Evolutionary conservation across 23 red algal species (phyloP).

Genomic region (Cyanidiococcus yangmingshanensis): DNA sequence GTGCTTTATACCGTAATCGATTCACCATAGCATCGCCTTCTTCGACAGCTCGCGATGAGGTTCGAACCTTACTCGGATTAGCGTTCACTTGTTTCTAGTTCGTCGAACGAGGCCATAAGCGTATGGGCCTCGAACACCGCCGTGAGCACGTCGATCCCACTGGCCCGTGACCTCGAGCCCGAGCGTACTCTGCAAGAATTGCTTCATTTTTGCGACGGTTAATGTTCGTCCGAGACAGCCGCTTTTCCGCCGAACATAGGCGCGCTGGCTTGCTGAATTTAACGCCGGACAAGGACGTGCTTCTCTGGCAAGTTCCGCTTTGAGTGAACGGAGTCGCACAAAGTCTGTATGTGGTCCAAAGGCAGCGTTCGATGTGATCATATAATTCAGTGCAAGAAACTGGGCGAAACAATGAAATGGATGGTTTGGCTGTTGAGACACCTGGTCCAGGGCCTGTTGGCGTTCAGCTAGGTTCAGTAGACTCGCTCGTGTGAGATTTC

Average conservation of each 20-base stretch:
- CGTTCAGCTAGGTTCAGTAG: background rate
- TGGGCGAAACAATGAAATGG: conserved; percentile 55
- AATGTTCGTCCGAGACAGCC: conserved; percentile 31
- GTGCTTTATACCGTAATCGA: too few species aligned
- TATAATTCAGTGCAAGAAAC: conserved; percentile 54
- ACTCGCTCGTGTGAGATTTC: background rate
- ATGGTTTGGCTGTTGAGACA: conserved; percentile 1
- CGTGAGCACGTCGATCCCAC: conserved; percentile 31
- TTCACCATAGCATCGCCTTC: too few species aligned
- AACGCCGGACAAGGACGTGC: background rate
- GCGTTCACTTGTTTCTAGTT: too few species aligned
- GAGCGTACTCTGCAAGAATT: conserved; percentile 17
- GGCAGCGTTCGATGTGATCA: conserved; percentile 61
- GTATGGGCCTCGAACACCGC: conserved; percentile 32
- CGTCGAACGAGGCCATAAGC: conserved; percentile 16
- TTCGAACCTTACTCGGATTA: too few species aligned
- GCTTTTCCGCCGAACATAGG: background rate
- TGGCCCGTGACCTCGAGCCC: conserved; percentile 30
- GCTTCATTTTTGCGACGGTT: conserved; percentile 19
- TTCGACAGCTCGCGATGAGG: too few species aligned
- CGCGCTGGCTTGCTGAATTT: background rate
- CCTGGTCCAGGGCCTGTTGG: background rate
- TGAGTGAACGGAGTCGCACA: conserved; percentile 73
- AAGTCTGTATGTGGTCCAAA: conserved; percentile 49
- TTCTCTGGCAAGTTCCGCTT: conserved; percentile 38